Conservation (phyloP, 345 rosid genomes). For the Brassica incana region DNA sequence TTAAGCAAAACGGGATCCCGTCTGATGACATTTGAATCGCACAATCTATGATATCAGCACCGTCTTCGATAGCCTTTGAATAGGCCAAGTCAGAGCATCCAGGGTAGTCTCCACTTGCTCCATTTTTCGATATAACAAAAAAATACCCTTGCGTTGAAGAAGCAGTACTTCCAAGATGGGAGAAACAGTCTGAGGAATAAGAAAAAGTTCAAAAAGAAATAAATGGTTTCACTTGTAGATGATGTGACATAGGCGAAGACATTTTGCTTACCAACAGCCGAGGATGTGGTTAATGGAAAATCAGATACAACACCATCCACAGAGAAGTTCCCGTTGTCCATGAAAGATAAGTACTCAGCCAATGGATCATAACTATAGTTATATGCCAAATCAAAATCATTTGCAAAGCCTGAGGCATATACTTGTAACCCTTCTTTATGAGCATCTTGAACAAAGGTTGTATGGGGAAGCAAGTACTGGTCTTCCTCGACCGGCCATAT, state of each 20-base stretch:
- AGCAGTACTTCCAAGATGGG: constrained; percentile 61
- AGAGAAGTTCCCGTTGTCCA: constrained; percentile 78
- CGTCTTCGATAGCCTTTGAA: constrained; percentile 62
- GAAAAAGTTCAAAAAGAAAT: constrained; percentile 24
- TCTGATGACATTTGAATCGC: constrained; percentile 83
- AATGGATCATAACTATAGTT: constrained; percentile 83
- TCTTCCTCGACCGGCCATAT: constrained; percentile 60
- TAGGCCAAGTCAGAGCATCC: constrained; percentile 83
- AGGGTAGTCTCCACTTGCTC: constrained; percentile 95
- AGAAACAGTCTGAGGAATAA: constrained; percentile 67
- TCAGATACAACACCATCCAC: constrained; percentile 90
- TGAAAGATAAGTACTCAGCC: constrained; percentile 60
- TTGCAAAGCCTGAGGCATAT: constrained; percentile 73
- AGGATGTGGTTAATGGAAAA: constrained; percentile 83
- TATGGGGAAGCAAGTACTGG: constrained; percentile 55
- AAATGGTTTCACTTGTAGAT: neutral
- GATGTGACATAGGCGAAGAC: constrained; percentile 16
- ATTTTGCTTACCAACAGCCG: constrained; percentile 55
- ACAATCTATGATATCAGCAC: constrained; percentile 75
- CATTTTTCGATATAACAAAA: constrained; percentile 66
- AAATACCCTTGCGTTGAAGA: constrained; percentile 47
- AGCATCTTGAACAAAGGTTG: constrained; percentile 69
- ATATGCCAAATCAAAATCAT: constrained; percentile 66
- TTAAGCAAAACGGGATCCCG: constrained; percentile 63
- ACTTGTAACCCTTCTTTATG: constrained; percentile 84